Percentiles rank a stretch among this genome's conserved stretches.
phyloP scores from a whole-genome alignment of 192 early-diverging fungal genomes.

The Podila epigama region DNA sequence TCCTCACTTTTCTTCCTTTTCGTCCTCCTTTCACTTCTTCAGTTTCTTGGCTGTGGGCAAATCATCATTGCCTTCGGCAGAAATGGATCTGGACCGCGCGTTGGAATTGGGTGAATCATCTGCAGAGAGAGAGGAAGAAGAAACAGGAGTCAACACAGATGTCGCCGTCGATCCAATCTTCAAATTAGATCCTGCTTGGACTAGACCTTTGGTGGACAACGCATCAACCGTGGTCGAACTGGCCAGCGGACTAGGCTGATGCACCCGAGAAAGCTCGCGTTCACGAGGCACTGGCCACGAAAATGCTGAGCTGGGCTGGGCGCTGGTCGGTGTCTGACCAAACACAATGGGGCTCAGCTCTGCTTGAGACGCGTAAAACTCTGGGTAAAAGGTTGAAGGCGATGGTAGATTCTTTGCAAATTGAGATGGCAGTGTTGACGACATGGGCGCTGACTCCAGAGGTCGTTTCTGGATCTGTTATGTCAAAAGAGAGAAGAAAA shows the following conservation, averaged over 20 bases:
- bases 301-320: slow-evolving; percentile 68
- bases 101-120: not conserved
- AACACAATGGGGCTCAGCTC: slow-evolving; percentile 82
- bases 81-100: not conserved
- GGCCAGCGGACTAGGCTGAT: slow-evolving; percentile 61
- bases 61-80: not conserved
- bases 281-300: slow-evolving; percentile 69
- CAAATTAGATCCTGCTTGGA: not conserved
- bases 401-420: slow-evolving; percentile 77
- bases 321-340: slow-evolving; percentile 74
- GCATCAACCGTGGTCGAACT: slow-evolving; percentile 21
- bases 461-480: slow-evolving; percentile 44
- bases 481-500: slow-evolving; percentile 8
- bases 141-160: not conserved
- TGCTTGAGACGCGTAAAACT: slow-evolving; percentile 75
- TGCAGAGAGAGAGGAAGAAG: slow-evolving; percentile 1
- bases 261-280: slow-evolving; percentile 39
- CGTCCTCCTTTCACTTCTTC: slow-evolving; percentile 16
- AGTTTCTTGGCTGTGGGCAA: slow-evolving; percentile 24
- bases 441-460: slow-evolving; percentile 69
- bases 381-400: slow-evolving; percentile 78
- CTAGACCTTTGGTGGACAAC: not conserved
- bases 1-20: not conserved
- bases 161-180: not conserved
- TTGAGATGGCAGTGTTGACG: slow-evolving; percentile 68